Base-by-base conservation (phyloP, 2,329 filamentous ascomycete species). In the Gremmenia infestans region DNA sequence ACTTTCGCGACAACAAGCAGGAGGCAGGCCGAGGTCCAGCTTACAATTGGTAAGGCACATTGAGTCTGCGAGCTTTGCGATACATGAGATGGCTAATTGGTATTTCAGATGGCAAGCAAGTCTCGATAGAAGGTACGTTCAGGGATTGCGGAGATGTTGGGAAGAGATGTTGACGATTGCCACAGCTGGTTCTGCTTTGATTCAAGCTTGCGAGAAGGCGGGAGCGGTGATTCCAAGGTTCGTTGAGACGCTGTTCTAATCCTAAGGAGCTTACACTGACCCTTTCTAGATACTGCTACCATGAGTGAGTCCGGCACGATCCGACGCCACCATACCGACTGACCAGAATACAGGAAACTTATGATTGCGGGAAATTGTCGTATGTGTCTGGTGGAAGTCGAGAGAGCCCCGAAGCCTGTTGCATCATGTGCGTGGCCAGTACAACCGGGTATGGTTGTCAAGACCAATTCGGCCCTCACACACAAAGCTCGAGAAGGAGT, bases 291-390 rank as follows among this genome's bases (percentile, higher is more conserved):
- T 97, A 96, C 77, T 97, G 93, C 78, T 97, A 97, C 77, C 93
- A 97, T 83, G 93, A 97, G 88, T 91, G 84, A 77, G 84, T 78
- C 67, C 45, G 51, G 48, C 53, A 51, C 69, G 68, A 61, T 50
- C 51, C 48, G 45, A 55, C 28, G 28, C 45, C 48, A 56, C 68
- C 64, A 60, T 67, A 65, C 52, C 55, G 50, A 58, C 60, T 52
- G 45, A 52, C 17, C 7, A 55, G 52, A 64, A 52, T 53, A 68
- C 70, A 93, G 89, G 73, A 97, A 99, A 78, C 83, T 99, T 67
- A 91, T 96, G 87, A 96, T 99, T 81, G 94, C 94, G 70, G 94
- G 94, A 76, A 99, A 97, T 78, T 99, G 94, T 76, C 91, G 94
- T 79, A 99, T 99, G 94, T 99, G 94, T 77, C 79, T 99, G 71